Conservation (phyloP, 768 basidiomycete species). For the Pleurotus platypus region DNA sequence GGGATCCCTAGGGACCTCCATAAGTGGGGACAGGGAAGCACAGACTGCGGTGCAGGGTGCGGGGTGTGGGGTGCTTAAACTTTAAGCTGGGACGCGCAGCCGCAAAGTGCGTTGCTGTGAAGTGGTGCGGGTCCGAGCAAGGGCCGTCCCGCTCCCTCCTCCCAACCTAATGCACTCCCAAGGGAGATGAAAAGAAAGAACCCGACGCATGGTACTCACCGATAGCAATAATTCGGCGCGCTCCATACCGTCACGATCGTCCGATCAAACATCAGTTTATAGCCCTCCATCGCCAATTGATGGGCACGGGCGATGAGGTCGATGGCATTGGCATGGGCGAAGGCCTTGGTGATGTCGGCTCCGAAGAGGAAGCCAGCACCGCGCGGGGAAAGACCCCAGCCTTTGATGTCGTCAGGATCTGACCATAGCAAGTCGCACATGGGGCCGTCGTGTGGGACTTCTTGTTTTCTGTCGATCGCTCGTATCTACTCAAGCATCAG, state of each 20-base stretch:
- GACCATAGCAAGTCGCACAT: conserved; percentile 99
- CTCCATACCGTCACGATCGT: conserved; percentile 98
- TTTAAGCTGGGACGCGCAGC: no score
- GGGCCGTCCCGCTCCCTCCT: no score
- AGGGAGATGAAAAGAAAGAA: background rate
- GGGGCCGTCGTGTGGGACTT: conserved; percentile 96
- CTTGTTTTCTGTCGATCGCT: conserved; percentile 91
- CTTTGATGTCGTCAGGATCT: conserved; percentile 93
- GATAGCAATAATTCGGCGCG: conserved; percentile 97
- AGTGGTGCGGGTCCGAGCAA: no score
- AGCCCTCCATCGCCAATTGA: conserved; percentile 97
- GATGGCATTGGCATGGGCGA: conserved; percentile 88
- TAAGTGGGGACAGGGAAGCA: no score
- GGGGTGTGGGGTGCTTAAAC: no score
- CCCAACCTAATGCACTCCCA: background rate
- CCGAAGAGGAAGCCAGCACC: conserved; percentile 97
- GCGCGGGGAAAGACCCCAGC: conserved; percentile 97
- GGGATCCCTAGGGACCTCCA: no score
- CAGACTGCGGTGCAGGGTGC: no score
- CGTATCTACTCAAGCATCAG: conserved; percentile 66
- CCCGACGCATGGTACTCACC: conserved; percentile 43
- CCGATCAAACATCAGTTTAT: conserved; percentile 94
- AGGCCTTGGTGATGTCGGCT: conserved; percentile 83
- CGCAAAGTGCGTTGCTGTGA: no score
- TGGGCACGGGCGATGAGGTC: conserved; percentile 96